phyloP scores from a whole-genome alignment of 2,329 filamentous ascomycete genomes.

The Penicillium nordicum region DNA sequence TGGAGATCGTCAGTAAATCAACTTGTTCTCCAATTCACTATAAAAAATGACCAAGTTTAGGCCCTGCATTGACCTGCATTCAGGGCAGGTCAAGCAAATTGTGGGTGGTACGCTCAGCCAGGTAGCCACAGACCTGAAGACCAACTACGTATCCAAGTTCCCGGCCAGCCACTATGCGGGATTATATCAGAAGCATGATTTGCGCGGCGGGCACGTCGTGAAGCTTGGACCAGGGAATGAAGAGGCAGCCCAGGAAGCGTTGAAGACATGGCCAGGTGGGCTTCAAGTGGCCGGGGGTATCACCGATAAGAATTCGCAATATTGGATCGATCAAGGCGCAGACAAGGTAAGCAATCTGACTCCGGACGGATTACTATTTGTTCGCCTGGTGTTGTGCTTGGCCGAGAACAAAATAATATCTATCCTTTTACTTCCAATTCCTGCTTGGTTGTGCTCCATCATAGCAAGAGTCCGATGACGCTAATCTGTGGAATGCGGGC shows the following conservation, averaged over 20 bases:
- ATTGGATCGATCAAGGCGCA: slow-evolving; percentile 85
- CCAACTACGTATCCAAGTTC: slow-evolving; percentile 86
- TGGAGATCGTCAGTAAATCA: background rate
- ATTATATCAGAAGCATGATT: slow-evolving; percentile 71
- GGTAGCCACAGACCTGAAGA: slow-evolving; percentile 66
- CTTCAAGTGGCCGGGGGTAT: slow-evolving; percentile 95
- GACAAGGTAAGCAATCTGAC: slow-evolving; percentile 65
- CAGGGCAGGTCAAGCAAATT: slow-evolving; percentile 98
- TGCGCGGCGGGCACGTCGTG: slow-evolving; percentile 86
- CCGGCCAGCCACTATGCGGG: slow-evolving; percentile 76
- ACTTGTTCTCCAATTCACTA: slow-evolving; percentile 5
- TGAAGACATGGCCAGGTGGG: slow-evolving; percentile 72
- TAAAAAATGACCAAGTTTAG: slow-evolving; percentile 81
- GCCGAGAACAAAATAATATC: too few species aligned
- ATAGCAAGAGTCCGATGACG: slow-evolving; percentile 9
- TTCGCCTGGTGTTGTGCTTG: background rate
- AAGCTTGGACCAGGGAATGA: slow-evolving; percentile 91
- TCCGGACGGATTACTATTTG: background rate
- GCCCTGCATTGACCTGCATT: slow-evolving; percentile 94
- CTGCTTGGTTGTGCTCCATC: slow-evolving; percentile 11
- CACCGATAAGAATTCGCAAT: slow-evolving; percentile 73
- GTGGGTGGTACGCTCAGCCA: slow-evolving; percentile 87
- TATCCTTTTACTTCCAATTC: background rate
- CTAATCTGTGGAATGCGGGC: slow-evolving; percentile 21
- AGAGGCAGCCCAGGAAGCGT: slow-evolving; percentile 70